phyloP scores from a whole-genome alignment of 2,329 filamentous ascomycete genomes.

The Harringtonia lauricola region DNA sequence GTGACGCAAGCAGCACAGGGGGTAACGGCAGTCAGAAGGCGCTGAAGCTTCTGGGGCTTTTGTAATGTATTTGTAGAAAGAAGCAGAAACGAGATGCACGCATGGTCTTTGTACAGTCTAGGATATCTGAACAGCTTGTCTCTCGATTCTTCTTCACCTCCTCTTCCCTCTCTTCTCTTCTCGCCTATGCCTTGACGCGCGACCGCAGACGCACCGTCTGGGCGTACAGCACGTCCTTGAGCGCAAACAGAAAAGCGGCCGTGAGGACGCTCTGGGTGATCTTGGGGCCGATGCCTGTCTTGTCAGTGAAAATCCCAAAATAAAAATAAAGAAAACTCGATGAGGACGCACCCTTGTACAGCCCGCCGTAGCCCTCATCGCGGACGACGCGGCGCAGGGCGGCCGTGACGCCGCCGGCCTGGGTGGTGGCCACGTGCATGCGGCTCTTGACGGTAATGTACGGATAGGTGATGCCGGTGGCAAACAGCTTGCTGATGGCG shows the following conservation, averaged over 20 bases:
- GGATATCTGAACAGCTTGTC: no score
- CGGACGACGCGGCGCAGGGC: slow-evolving; percentile 69
- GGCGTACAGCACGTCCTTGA: slow-evolving; percentile 94
- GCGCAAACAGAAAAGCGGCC: slow-evolving; percentile 90
- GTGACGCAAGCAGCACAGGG: not conserved
- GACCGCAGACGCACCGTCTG: slow-evolving; percentile 58
- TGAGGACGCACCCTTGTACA: slow-evolving; percentile 70
- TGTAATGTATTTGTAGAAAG: slow-evolving; percentile 12
- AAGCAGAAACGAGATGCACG: not conserved
- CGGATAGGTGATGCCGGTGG: slow-evolving; percentile 88
- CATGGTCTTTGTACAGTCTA: no score
- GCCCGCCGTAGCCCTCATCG: slow-evolving; percentile 82
- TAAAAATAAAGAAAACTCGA: not conserved
- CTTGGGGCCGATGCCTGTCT: slow-evolving; percentile 81
- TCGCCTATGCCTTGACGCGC: slow-evolving; percentile 28
- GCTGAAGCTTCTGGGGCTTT: slow-evolving; percentile 40
- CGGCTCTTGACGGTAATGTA: slow-evolving; percentile 98
- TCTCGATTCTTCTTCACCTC: no score
- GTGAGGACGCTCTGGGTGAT: slow-evolving; percentile 95
- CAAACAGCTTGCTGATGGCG: slow-evolving; percentile 86
- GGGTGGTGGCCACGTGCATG: slow-evolving; percentile 67
- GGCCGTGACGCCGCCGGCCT: slow-evolving; percentile 50
- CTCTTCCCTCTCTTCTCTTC: no score
- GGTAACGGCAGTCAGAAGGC: slow-evolving; percentile 27
- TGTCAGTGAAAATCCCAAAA: slow-evolving; percentile 1